phyloP scores from a whole-genome alignment of 768 basidiomycete species.

The Mycena haematopus region DNA sequence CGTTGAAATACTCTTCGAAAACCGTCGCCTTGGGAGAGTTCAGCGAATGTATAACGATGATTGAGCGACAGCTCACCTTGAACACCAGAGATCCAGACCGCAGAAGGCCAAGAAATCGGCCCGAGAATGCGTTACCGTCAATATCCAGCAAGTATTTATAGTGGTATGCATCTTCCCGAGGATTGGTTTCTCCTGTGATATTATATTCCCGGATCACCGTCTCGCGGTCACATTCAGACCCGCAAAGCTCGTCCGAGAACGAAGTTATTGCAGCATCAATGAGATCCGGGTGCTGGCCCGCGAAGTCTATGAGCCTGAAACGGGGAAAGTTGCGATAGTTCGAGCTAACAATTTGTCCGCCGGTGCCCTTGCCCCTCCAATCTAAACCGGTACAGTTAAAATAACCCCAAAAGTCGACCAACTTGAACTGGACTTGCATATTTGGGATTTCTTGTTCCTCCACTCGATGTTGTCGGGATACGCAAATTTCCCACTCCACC shows the following conservation, averaged over 20 bases:
- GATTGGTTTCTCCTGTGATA: not conserved
- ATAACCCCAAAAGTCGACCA: not conserved
- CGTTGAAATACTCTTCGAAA: conserved; percentile 15
- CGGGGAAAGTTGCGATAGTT: conserved; percentile 19
- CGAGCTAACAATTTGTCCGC: conserved; percentile 6
- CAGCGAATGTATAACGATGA: not conserved
- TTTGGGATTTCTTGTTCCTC: conserved; percentile 3
- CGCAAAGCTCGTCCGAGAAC: conserved; percentile 15
- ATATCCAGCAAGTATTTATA: conserved; percentile 21
- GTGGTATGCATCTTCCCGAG: conserved; percentile 8
- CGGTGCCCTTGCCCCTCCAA: conserved; percentile 13
- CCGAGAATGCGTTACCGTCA: conserved; percentile 14
- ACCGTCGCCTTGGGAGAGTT: conserved; percentile 3
- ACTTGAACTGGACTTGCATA: not conserved
- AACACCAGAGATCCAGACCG: conserved; percentile 19
- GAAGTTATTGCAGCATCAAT: conserved; percentile 4
- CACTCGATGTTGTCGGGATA: conserved; percentile 16
- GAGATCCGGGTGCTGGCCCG: not conserved
- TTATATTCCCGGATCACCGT: conserved; percentile 2
- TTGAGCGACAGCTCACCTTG: conserved; percentile 13
- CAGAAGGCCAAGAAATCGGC: conserved; percentile 12
- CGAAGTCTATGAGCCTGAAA: conserved; percentile 6
- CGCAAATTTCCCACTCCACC: conserved; percentile 9
- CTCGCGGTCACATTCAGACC: conserved; percentile 10
- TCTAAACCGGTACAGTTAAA: not conserved